Conservation (phyloP, 768 basidiomycete genomes). For the Lentinula lateritia region DNA sequence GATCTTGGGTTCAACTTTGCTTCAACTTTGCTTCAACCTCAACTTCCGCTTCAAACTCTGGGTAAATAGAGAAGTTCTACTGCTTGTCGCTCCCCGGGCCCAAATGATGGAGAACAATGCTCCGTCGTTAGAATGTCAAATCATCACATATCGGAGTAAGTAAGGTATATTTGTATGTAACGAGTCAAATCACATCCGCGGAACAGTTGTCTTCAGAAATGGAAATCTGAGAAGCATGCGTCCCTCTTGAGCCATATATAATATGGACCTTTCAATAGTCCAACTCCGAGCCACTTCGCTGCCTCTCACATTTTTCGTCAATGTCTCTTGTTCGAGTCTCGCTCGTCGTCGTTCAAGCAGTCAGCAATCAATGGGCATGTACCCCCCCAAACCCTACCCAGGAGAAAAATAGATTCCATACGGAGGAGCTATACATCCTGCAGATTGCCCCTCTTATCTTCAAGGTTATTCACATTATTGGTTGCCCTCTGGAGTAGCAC, state of each 20-base stretch:
- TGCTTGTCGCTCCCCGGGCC: not conserved
- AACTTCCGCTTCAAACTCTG: too few relatives aligned
- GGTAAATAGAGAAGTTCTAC: not conserved
- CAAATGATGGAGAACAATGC: not conserved
- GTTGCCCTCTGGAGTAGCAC: not conserved
- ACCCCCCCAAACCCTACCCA: conserved; percentile 55
- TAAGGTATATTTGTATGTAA: not conserved
- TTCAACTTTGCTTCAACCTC: too few relatives aligned
- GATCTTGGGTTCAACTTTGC: too few relatives aligned
- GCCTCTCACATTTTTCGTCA: not conserved
- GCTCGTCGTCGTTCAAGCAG: conserved; percentile 44
- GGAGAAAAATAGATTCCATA: conserved; percentile 45
- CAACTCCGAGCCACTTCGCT: not conserved
- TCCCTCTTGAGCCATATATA: conserved; percentile 7
- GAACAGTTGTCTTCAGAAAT: not conserved
- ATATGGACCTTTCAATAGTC: conserved; percentile 10
- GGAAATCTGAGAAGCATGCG: not conserved
- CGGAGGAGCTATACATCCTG: conserved; percentile 43
- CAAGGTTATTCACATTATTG: conserved; percentile 33
- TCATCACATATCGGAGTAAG: not conserved
- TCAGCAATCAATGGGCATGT: conserved; percentile 45
- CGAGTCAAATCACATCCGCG: not conserved
- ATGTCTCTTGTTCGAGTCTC: conserved; percentile 47
- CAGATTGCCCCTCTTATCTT: conserved; percentile 54
- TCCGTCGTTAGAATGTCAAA: not conserved